phyloP scores from a whole-genome alignment of 2,329 filamentous ascomycete species.

The Cercospora beticola region DNA sequence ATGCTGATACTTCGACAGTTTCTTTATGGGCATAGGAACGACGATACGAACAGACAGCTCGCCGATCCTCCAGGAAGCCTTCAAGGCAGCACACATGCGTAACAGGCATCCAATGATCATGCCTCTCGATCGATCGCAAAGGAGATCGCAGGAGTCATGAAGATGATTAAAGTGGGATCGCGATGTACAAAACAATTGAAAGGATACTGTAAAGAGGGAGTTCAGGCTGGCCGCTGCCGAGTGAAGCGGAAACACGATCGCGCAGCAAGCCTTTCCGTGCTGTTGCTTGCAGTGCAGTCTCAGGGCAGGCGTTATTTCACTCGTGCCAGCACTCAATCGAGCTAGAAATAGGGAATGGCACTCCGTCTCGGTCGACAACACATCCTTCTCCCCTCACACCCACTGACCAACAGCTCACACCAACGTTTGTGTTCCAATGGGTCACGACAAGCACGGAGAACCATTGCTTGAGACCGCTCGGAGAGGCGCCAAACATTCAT shows the following conservation, averaged over 20 bases:
- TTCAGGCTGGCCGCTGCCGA: not conserved
- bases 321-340: not conserved
- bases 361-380: not conserved
- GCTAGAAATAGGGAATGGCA: not conserved
- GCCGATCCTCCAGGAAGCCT: constrained; percentile 71
- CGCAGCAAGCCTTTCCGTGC: not conserved
- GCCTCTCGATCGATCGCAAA: constrained; percentile 44
- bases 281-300: not conserved
- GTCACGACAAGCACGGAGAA: not conserved
- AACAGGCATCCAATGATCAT: constrained; percentile 69
- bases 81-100: constrained; percentile 63
- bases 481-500: not conserved
- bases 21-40: constrained; percentile 99
- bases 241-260: not conserved
- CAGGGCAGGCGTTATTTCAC: not conserved
- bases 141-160: constrained; percentile 8
- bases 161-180: not conserved
- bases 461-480: not conserved
- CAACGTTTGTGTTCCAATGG: not conserved
- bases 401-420: not conserved
- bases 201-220: not conserved
- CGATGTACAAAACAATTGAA: not conserved
- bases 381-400: not conserved
- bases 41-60: constrained; percentile 91
- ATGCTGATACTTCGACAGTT: constrained; percentile 48